These are phyloP conservation scores for Purpureocillium lavendulum DNA, from an alignment of 2,329 filamentous ascomycete species.

Conservation along the genomic window DNA sequence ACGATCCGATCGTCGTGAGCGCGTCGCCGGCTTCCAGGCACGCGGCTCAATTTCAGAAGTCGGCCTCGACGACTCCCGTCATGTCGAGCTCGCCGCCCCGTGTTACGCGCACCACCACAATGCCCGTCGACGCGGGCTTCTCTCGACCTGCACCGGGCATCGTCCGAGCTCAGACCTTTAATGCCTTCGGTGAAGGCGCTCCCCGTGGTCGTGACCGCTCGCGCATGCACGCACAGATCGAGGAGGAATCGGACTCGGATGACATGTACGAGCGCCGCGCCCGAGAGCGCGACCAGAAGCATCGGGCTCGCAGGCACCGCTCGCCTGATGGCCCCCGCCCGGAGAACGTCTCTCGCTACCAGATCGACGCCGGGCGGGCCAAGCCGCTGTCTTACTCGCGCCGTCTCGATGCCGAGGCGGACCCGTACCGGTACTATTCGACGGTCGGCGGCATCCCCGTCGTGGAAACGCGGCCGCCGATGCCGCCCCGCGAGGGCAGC, in stretches of 20 bases:
- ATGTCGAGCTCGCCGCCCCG: constrained; percentile 24
- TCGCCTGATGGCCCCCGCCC: constrained; percentile 20
- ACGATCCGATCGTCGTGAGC: constrained; percentile 19
- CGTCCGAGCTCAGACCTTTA: constrained; percentile 24
- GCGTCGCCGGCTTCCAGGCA: constrained; percentile 22
- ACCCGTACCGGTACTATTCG: constrained; percentile 14
- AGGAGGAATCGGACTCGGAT: constrained; percentile 24
- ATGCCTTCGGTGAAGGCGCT: constrained; percentile 12
- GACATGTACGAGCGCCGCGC: constrained; percentile 21
- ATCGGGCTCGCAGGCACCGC: constrained; percentile 22
- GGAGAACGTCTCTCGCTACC: constrained; percentile 19
- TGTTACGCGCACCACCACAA: constrained; percentile 24
- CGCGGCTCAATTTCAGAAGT: constrained; percentile 14
- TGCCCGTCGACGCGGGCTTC: constrained; percentile 21
- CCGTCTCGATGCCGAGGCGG: constrained; percentile 13
- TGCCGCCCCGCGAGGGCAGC: constrained; percentile 20
- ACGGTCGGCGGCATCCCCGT: constrained; percentile 10
- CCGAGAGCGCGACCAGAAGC: constrained; percentile 25
- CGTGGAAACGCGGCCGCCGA: constrained; percentile 18
- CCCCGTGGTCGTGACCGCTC: constrained; percentile 28
- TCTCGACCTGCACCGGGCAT: constrained; percentile 19
- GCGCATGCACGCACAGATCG: constrained; percentile 25
- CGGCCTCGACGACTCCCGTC: constrained; percentile 15
- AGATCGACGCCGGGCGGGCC: constrained; percentile 18
- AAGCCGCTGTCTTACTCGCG: constrained; percentile 20